phyloP scores from a whole-genome alignment of 192 early-diverging fungal genomes.

The Backusella australiensis region DNA sequence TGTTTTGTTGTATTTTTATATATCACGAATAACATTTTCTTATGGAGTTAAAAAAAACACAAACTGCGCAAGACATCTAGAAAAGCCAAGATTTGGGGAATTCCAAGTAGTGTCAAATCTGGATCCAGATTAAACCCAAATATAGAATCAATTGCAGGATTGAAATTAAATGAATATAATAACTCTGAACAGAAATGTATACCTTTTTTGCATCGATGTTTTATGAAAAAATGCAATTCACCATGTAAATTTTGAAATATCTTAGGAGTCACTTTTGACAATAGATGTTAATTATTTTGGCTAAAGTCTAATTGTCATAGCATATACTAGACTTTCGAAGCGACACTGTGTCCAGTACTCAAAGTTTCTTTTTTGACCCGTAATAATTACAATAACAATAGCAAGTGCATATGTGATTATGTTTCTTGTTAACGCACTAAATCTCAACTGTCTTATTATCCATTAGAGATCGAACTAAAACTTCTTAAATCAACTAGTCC shows the following conservation, averaged over 20 bases:
- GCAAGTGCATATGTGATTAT: too few relatives aligned
- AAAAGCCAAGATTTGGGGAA: neutral
- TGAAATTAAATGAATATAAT: neutral
- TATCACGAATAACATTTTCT: neutral
- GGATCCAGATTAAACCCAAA: neutral
- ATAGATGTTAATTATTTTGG: too few relatives aligned
- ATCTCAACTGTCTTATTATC: too few relatives aligned
- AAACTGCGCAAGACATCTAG: neutral
- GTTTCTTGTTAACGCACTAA: too few relatives aligned
- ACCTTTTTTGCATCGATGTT: neutral
- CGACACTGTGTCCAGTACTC: too few relatives aligned
- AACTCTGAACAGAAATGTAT: neutral
- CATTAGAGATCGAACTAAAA: neutral
- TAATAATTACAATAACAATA: too few relatives aligned
- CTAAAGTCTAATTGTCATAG: too few relatives aligned
- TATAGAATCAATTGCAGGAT: neutral
- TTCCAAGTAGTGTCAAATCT: neutral
- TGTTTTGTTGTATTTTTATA: neutral
- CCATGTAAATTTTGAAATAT: too few relatives aligned
- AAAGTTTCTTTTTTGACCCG: too few relatives aligned
- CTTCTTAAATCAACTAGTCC: neutral
- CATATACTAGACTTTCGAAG: too few relatives aligned
- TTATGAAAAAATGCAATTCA: too few relatives aligned
- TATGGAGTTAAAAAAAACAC: neutral
- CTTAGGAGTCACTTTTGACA: too few relatives aligned